Percentiles rank a stretch among this genome's conserved stretches.
These are phyloP conservation scores for Nicotiana otophora DNA, from an alignment of 257 asterid species.

Conservation along the genomic window DNA sequence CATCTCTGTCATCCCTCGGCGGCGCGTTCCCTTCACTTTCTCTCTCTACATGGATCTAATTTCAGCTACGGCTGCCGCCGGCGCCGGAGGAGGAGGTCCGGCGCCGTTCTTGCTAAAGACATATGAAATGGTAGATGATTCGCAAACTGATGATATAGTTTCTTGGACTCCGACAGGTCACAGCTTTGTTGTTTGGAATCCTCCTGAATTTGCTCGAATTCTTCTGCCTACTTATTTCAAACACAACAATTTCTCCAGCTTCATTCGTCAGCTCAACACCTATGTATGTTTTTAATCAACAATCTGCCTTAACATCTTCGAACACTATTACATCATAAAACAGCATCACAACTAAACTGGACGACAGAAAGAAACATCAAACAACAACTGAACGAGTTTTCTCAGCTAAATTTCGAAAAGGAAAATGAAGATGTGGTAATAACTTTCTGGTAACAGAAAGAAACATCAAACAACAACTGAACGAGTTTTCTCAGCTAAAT, in stretches of 20 bases:
- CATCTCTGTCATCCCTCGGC: background rate
- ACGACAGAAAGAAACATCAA: no score
- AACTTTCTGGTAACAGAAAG: no score
- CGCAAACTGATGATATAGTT: constrained; percentile 63
- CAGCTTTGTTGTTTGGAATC: constrained; percentile 89
- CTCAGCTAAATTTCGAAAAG: no score
- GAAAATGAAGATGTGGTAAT: no score
- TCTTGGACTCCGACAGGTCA: constrained; percentile 61
- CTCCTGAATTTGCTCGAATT: constrained; percentile 76
- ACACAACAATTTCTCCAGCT: constrained; percentile 90
- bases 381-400: no score
- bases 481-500: no score
- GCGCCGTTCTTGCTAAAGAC: constrained; percentile 85
- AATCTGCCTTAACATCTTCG: no score
- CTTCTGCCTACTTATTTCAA: constrained; percentile 82
- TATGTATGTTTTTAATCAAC: no score
- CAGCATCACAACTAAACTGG: no score
- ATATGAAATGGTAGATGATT: constrained; percentile 88
- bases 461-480: no score
- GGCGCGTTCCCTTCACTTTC: background rate
- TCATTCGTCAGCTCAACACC: constrained; percentile 95
- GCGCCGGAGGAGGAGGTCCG: constrained; percentile 62
- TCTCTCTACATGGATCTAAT: constrained; percentile 37
- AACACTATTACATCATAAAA: no score
- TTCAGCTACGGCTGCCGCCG: constrained; percentile 18